Base-by-base conservation (phyloP, 805 yeast species). In the Hyphopichia homilentoma region DNA sequence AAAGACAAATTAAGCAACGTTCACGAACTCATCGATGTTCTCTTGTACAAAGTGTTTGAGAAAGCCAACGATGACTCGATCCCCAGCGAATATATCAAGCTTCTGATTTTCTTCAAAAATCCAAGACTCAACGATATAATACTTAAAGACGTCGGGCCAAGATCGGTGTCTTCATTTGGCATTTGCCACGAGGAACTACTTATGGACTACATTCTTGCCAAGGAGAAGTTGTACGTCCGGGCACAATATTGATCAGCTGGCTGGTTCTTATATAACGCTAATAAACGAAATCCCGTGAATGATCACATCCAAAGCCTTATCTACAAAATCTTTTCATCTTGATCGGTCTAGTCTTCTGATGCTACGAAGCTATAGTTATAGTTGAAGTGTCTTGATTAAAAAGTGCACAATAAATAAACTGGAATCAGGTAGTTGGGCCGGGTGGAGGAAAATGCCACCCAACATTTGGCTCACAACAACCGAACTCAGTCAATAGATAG, bases 121-220 rank as follows among this genome's bases (percentile, higher is more conserved):
- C 26, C 40, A 21, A 13, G 35, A n/a, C 36, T 44, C 32, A 45
- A 39, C 25, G 49, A 50, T 7, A 45, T 48, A 6, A 35, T 40
- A 19, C 30, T 48, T 21, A 47, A 41, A 35, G 32, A 34, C 26
- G 11, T n/a, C 13, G 32, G 24, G 4, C 27, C n/a, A 15, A 8
- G 17, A 27, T 30, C 27, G 14, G 20, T 15, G 2, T 12, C 16
- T 16, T 6, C 16, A 6, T 22, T 22, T 9, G 29, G n/a, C 17
- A 26, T 25, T 6, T 15, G 13, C 21, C 29, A 21, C 17, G 16
- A 43, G 13, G 45, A 37, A 4, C 33, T 50, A 17, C 32, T 48
- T 17, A 35, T 47, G 41, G 59, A 54, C 30, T 54, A 54, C 30
- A 36, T 56, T 15, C 37, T 34, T 35, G 29, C 36, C 16, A 48